Conservation (phyloP, 1,284 basidiomycete genomes). For the Ceratobasidium sp. region DNA sequence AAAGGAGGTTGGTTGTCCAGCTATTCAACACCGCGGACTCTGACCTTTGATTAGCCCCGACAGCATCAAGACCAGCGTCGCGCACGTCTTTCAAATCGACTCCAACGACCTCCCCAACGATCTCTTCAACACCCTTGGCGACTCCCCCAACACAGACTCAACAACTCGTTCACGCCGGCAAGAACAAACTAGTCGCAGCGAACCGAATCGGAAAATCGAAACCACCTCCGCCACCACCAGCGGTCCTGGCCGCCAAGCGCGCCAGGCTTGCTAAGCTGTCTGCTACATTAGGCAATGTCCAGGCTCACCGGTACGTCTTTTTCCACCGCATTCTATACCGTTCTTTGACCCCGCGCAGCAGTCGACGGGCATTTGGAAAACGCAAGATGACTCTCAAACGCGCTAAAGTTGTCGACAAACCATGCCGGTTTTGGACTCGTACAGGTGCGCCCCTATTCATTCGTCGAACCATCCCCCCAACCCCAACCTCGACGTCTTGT, state of each 20-base stretch:
- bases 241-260: constrained; percentile 37
- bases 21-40: constrained; percentile 40
- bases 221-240: constrained; percentile 28
- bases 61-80: constrained; percentile 69
- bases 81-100: constrained; percentile 54
- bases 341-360: constrained; percentile 39
- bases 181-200: constrained; percentile 46
- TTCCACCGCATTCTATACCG: constrained; percentile 24
- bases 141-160: constrained; percentile 24
- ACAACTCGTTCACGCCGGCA: constrained; percentile 44
- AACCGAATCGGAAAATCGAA: constrained; percentile 40
- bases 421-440: constrained; percentile 92
- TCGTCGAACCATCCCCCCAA: neutral
- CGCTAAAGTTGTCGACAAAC: constrained; percentile 77
- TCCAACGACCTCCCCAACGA: neutral
- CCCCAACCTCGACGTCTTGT: neutral
- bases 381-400: constrained; percentile 62
- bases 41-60: constrained; percentile 49
- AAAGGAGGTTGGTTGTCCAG: constrained; percentile 73
- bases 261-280: constrained; percentile 34
- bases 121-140: constrained; percentile 10
- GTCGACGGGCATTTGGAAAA: constrained; percentile 58
- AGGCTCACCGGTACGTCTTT: constrained; percentile 48
- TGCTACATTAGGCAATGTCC: constrained; percentile 56
- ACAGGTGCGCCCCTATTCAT: constrained; percentile 76